Conservation (phyloP, 352 stramenopile genomes). For the Blastocystis sp. region DNA sequence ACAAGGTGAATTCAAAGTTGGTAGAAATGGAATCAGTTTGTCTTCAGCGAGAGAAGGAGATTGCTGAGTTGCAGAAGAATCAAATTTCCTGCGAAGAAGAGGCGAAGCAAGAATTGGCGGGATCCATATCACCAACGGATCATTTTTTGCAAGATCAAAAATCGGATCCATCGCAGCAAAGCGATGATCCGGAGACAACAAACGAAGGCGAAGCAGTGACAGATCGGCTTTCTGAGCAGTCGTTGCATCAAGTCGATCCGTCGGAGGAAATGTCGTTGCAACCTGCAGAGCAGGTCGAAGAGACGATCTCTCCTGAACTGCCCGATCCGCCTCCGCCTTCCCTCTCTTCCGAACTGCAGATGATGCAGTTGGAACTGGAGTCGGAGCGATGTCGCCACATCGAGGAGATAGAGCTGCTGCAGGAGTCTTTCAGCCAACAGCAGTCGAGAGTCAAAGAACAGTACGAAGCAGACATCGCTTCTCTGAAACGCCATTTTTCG, state of each 20-base stretch:
- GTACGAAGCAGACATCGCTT: background rate
- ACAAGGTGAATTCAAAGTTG: background rate
- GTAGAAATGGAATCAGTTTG: background rate
- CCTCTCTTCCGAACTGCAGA: background rate
- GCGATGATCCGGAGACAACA: no score
- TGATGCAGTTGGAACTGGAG: background rate
- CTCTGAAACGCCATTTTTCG: background rate
- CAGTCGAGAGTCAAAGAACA: background rate
- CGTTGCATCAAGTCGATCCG: no score
- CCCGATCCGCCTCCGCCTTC: background rate
- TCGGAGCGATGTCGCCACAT: background rate
- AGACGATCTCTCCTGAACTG: no score
- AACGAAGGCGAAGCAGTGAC: no score
- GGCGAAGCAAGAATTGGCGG: background rate
- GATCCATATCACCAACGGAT: no score
- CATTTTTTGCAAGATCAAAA: no score
- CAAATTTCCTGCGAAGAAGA: background rate
- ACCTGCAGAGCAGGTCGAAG: no score
- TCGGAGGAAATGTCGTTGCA: no score
- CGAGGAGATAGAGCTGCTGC: background rate
- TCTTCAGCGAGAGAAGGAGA: background rate
- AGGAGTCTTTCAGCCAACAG: background rate
- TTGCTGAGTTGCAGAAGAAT: background rate
- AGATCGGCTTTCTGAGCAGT: no score
- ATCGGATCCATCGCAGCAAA: no score